Evolutionary conservation across 441 rosid species (phyloP), one percentile per base, ranked within the genome.

Genomic region (Populus hybrid): DNA sequence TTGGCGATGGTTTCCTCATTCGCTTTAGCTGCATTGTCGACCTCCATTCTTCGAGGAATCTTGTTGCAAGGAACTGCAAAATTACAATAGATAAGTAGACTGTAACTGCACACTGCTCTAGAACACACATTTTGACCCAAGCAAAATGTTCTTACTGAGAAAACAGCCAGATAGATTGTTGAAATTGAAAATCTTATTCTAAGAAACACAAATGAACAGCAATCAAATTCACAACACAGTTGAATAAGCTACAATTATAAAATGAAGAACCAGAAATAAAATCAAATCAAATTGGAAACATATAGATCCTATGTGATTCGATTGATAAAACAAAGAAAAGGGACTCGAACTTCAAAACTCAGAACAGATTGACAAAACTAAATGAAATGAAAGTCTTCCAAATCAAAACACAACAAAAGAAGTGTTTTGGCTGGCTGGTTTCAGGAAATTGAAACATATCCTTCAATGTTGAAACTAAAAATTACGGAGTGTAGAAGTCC

Each of bases 1-100:
- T 77, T 85, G 9, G 24, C 9, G 70, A 83, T 70, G 74, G 66
- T 83, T 76, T 80, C 81, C 57, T 88, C 89, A 78, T 83, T 87
- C 82, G 80, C 57, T 14, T 42, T 26, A 64, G 76, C 77, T 40
- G 75, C 83, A 38, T 81, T 85, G 73, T 80, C 92, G 57, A 91
- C 84, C 69, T 87, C 94, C 98, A 94, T 94, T 67, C 66, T 66
- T 23, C 34, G 79, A 24, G 32, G 72, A 69, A 68, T 69, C 80
- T 61, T 70, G 36, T 61, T 36, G 42, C 69, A 71, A 73, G 57
- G 34, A 74, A 72, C 83, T 74, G 84, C 80, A 84, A 72, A 82
- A 80, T 68, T 70, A 50, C 67, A 82, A 76, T 70, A 64, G 42
- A 32, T 70, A 36, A 61, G 24, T 53, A 14, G 21, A 53, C 61